Evolutionary conservation across 2,329 filamentous ascomycete genomes (phyloP).

Genomic region (Phyllosticta citrichinensis): DNA sequence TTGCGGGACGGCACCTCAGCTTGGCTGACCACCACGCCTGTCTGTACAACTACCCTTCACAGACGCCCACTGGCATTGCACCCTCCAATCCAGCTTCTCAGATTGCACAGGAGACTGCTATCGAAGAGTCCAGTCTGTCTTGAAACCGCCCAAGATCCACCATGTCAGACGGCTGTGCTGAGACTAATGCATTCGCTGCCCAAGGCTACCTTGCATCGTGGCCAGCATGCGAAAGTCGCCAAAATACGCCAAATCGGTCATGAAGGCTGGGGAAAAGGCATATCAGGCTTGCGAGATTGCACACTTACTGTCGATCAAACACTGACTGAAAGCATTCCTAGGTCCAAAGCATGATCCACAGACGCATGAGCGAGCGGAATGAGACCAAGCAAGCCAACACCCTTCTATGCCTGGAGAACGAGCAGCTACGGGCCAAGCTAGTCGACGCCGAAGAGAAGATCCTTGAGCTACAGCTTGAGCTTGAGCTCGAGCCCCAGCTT

Average conservation of each 20-base stretch:
- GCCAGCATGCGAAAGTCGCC: neutral
- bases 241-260: neutral
- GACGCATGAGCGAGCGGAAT: neutral
- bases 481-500: neutral
- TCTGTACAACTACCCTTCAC: neutral
- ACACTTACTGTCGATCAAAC: neutral
- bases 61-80: neutral
- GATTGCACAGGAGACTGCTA: neutral
- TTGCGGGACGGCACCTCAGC: neutral
- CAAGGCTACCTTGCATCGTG: neutral
- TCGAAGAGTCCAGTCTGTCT: conserved; percentile 5
- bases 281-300: neutral
- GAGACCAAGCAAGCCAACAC: neutral
- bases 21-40: neutral
- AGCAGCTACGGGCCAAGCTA: neutral
- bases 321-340: neutral
- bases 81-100: neutral
- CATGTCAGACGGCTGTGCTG: neutral
- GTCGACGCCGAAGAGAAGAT: neutral
- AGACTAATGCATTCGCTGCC: neutral
- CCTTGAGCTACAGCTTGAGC: neutral
- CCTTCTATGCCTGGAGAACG: neutral
- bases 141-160: conserved; percentile 16
- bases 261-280: neutral
- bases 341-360: neutral